Base-by-base conservation (phyloP, 2,329 filamentous ascomycete genomes). In the Fonsecaea pedrosoi region DNA sequence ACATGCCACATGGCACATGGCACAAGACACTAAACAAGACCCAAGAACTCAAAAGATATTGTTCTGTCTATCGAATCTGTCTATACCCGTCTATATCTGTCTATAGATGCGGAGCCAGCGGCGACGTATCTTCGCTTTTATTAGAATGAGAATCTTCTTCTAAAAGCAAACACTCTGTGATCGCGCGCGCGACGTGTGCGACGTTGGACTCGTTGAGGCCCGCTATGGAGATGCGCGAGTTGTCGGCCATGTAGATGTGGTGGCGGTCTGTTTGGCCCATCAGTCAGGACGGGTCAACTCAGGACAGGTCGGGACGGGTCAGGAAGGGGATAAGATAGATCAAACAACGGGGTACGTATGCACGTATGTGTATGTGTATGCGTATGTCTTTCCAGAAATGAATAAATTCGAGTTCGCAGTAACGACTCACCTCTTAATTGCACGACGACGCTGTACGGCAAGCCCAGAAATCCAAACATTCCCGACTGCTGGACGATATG, bases 161-260 rank as follows among this genome's bases (percentile, higher is more conserved):
- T n/a, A 15, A 12, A 15, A 15, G 38, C 15, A 42, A 42, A 42
- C 38, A 42, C n/a, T 42, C 38, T 6, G 38, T 42, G 30, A 54
- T 54, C 10, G 48, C 48, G 35, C 32, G 25, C 8, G 78, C 78
- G 15, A 80, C 77, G 69, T 80, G 79, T 35, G 68, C 70, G 59
- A 80, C 78, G 57, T 80, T 80, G 60, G 76, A 77, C 61, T 77
- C 68, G 71, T 77, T 80, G 73, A 80, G 77, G 78, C 56, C 57
- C 18, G n/a, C 54, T 67, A 80, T 77, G 13, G 78, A 80, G 37
- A 77, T 77, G 65, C 78, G 74, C 58, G 77, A 77, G 37, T 77
- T 79, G 64, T 77, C 78, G 62, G 78, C 74, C 65, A 81, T 73
- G 72, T 81, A 81, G 64, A 81, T 75, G 73, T 81, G 80, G 65